These are phyloP conservation scores for Rhypophila decipiens DNA, from an alignment of 495 filamentous ascomycete genomes.

Conservation along the genomic window DNA sequence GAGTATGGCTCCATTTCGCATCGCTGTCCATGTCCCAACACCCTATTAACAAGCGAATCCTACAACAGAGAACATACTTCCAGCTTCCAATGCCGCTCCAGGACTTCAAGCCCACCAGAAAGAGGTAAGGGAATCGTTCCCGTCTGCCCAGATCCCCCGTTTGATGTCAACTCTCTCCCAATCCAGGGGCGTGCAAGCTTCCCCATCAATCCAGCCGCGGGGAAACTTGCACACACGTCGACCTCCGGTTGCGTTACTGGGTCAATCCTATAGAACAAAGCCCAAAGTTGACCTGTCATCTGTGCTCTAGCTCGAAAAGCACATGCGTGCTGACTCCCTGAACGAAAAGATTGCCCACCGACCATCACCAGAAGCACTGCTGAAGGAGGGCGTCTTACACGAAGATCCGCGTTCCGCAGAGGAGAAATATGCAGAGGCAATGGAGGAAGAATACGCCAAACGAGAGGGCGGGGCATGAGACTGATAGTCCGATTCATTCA, in stretches of 20 bases:
- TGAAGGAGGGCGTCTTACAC: conserved; percentile 69
- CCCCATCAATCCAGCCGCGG: too few species aligned
- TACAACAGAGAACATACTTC: conserved; percentile 68
- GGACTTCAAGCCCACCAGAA: conserved; percentile 68
- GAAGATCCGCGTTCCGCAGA: conserved; percentile 52
- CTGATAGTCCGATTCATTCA: too few species aligned
- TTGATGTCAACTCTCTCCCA: too few species aligned
- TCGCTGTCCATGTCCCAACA: not conserved
- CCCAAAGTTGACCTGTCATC: not conserved
- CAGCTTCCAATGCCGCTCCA: conserved; percentile 66
- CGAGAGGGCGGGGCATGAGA: conserved; percentile 41
- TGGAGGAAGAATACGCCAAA: conserved; percentile 46
- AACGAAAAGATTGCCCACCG: conserved; percentile 76
- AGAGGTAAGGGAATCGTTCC: conserved; percentile 45
- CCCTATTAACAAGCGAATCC: not conserved
- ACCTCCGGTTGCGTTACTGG: not conserved
- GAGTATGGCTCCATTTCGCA: conserved; percentile 45
- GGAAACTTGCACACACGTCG: not conserved
- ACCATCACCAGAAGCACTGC: conserved; percentile 65
- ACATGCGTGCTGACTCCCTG: conserved; percentile 77
- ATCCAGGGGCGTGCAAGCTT: too few species aligned
- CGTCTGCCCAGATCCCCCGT: too few species aligned
- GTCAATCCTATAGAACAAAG: too few species aligned
- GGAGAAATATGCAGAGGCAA: conserved; percentile 43
- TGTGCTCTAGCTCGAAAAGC: conserved; percentile 54